Percentiles rank a stretch among this genome's conserved stretches.
Conservation (phyloP, 768 basidiomycete genomes). For the Mycena rebaudengoi region DNA sequence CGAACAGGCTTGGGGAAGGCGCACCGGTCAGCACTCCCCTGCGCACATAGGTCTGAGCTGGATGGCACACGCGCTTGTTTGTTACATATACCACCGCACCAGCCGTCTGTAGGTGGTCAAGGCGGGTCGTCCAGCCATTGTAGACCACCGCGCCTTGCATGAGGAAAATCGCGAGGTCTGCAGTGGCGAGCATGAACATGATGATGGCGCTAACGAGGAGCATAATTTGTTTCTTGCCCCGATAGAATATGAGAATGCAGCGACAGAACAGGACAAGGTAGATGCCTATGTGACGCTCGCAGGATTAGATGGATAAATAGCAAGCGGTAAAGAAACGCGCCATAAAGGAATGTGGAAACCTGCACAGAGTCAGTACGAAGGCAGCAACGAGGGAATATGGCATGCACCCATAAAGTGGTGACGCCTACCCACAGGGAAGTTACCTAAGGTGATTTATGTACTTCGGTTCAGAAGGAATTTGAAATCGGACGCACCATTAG, state of each 20-base stretch:
- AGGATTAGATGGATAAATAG: neutral
- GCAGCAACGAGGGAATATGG: neutral
- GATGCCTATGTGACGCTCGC: constrained; percentile 36
- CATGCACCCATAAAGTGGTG: constrained; percentile 24
- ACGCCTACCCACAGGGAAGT: constrained; percentile 28
- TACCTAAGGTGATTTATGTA: neutral
- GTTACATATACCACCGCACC: constrained; percentile 48
- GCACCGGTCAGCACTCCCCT: neutral
- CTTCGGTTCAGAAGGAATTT: neutral
- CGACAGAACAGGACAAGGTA: constrained; percentile 47
- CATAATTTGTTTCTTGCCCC: constrained; percentile 37
- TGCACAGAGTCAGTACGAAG: neutral
- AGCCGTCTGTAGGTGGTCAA: constrained; percentile 32
- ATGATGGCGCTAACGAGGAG: constrained; percentile 40
- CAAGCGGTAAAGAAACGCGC: constrained; percentile 12
- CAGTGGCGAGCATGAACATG: constrained; percentile 47
- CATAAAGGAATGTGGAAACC: constrained; percentile 36
- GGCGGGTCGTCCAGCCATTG: neutral
- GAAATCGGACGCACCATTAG: neutral
- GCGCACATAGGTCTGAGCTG: too few relatives aligned
- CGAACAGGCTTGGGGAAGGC: constrained; percentile 36
- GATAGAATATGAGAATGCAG: constrained; percentile 44
- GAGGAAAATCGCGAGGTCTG: constrained; percentile 44
- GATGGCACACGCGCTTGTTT: constrained; percentile 42
- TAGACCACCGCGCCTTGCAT: constrained; percentile 37